Evolutionary conservation across 441 rosid genomes (phyloP), one percentile per base, ranked within the genome.

Genomic region (Gossypium aridum): DNA sequence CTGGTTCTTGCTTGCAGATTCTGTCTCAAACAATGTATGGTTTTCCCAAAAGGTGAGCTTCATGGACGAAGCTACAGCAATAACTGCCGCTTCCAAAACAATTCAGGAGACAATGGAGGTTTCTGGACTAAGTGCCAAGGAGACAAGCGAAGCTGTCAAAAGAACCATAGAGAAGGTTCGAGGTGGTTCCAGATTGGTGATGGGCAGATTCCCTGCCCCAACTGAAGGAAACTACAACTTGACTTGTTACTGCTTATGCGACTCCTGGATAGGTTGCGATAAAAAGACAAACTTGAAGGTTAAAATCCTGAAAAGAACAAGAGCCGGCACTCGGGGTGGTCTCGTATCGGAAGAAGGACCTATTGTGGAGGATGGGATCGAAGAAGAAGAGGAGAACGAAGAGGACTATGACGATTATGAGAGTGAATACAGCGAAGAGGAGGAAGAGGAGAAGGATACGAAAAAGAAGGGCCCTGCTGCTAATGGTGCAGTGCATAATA

Each of bases 241-340:
- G 85, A 89, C 92, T 10, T 92, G 96, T 81, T 88, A 79, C 84
- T 90, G 97, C 84, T 73, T 95, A 84, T 89, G 98, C 9, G 98
- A 95, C 81, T 84, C 98, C 13, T 95, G 98, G 98, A 87, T 95
- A 37, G 99, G 99, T 2, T 95, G 99, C 59, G 98, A 95, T 80
- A 86, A 73, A 73, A 90, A 79, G 86, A 74, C 81, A 12, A 85
- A 84, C 64, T 72, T 89, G 82, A 95, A 92, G 83, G 86, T 92
- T 70, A 95, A 92, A 81, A 82, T 95, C 68, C 80, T 90, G 82
- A 95, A 90, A 78, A 84, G 93, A 75, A 91, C 99, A n/a, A 83
- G 98, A 59, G 92, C 97, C 13, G 98, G 97, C 54, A 85, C 92
- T 1, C 84, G 97, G 7, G 85, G 80, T n/a, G 97, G 90, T 16